phyloP scores from a whole-genome alignment of 1,139 yeast genomes.

The Debaryomyces robertsiae region DNA sequence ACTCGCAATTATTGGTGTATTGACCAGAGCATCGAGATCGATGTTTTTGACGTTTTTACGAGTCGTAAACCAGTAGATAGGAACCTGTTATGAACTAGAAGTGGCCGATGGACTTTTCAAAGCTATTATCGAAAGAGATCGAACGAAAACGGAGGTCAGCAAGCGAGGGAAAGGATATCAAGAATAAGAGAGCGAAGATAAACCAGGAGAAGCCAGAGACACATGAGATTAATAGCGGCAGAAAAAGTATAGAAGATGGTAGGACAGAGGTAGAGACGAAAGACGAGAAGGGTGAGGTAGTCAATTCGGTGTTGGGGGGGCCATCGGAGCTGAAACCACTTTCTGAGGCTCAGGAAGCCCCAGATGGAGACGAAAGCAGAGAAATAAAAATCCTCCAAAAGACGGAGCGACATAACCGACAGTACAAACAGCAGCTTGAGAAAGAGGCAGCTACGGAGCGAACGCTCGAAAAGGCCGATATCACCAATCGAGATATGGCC shows the following conservation, averaged over 20 bases:
- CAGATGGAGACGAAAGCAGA: slow-evolving; percentile 26
- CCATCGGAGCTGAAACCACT: slow-evolving; percentile 26
- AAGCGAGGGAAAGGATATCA: slow-evolving; percentile 7
- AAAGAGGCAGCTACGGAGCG: slow-evolving; percentile 25
- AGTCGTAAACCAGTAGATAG: no score
- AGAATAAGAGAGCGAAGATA: slow-evolving; percentile 5
- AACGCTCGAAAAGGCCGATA: slow-evolving; percentile 36
- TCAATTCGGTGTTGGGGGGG: slow-evolving; percentile 22
- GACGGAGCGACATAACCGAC: slow-evolving; percentile 19
- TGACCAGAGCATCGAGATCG: slow-evolving; percentile 5
- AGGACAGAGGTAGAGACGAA: not conserved
- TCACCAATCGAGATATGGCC: slow-evolving; percentile 30
- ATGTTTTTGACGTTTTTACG: not conserved
- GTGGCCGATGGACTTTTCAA: slow-evolving; percentile 34
- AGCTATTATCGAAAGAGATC: slow-evolving; percentile 36
- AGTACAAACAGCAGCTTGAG: slow-evolving; percentile 21
- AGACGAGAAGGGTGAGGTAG: slow-evolving; percentile 7
- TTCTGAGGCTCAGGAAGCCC: slow-evolving; percentile 19
- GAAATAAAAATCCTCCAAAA: slow-evolving; percentile 26
- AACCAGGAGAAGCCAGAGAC: not conserved
- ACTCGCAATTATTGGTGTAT: slow-evolving; percentile 7
- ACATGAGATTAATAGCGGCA: no score
- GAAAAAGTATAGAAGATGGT: not conserved
- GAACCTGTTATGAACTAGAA: slow-evolving; percentile 1
- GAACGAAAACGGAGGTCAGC: slow-evolving; percentile 28